phyloP scores from a whole-genome alignment of 805 yeast genomes.

The Isabelozyma gotoi region DNA sequence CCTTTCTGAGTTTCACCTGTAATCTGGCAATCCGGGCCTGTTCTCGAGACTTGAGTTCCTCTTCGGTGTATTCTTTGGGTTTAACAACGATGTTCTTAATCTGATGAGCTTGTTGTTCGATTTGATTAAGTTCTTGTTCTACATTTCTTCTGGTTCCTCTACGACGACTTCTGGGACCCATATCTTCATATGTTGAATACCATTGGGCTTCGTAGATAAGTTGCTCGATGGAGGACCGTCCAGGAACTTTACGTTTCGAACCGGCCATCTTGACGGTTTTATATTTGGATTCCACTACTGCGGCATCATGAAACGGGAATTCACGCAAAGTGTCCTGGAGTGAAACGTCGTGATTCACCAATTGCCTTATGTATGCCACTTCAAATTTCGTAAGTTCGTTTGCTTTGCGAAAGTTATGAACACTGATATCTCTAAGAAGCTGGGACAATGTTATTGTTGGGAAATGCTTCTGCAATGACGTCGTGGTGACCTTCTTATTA shows the following conservation, averaged over 20 bases:
- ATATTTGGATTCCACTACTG: neutral
- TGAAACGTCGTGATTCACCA: neutral
- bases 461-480: neutral
- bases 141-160: conserved; percentile 8
- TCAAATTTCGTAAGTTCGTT: neutral
- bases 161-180: conserved; percentile 6
- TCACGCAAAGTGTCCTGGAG: neutral
- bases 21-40: neutral
- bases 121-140: conserved; percentile 2
- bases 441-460: neutral
- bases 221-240: conserved; percentile 22
- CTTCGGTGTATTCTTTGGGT: neutral
- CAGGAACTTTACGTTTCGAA: conserved; percentile 25
- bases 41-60: conserved; percentile 7
- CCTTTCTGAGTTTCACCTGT: neutral
- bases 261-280: neutral
- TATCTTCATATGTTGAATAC: conserved; percentile 21
- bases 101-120: neutral
- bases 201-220: conserved; percentile 41
- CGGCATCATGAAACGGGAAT: conserved; percentile 1
- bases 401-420: neutral
- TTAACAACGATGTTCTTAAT: neutral
- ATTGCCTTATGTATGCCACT: neutral
- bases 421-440: neutral
- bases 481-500: neutral